Conservation (phyloP, 306 rosid species). For the Rubus idaeus region DNA sequence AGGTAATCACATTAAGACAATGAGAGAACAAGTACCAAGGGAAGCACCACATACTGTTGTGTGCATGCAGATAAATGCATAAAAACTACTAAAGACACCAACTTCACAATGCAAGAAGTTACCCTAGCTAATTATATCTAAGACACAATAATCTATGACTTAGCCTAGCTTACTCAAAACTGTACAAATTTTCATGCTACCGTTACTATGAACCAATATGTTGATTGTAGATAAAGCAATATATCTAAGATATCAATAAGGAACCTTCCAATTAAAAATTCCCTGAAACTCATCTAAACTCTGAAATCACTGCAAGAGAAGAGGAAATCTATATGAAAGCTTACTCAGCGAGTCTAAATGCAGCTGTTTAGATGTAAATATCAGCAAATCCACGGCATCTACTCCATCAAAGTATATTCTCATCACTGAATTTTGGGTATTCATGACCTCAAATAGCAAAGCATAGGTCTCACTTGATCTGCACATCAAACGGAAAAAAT, state of each 20-base stretch:
- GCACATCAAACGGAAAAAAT: constrained; percentile 26
- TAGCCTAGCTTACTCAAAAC: neutral
- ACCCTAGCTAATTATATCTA: neutral
- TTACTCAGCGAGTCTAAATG: constrained; percentile 44
- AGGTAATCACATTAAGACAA: constrained; percentile 10
- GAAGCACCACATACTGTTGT: neutral
- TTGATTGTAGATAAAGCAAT: neutral
- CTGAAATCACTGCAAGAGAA: neutral
- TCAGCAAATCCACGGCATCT: constrained; percentile 52
- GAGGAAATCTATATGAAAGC: constrained; percentile 18
- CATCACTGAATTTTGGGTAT: constrained; percentile 43
- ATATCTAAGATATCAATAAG: neutral
- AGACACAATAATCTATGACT: neutral
- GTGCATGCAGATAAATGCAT: neutral
- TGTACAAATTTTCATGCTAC: neutral
- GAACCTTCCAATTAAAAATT: neutral
- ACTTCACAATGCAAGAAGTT: neutral
- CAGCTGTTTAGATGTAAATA: constrained; percentile 61
- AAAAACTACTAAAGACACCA: neutral
- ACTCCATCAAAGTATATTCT: constrained; percentile 31
- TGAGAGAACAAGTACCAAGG: neutral
- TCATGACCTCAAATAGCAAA: constrained; percentile 52
- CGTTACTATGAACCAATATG: neutral
- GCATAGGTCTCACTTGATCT: constrained; percentile 40
- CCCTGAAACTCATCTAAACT: neutral